A percentile compares a stretch with the other conserved stretches of the same genome.
Evolutionary conservation across 2,329 filamentous ascomycete species (phyloP).

Genomic region (Penicillium sp.): DNA sequence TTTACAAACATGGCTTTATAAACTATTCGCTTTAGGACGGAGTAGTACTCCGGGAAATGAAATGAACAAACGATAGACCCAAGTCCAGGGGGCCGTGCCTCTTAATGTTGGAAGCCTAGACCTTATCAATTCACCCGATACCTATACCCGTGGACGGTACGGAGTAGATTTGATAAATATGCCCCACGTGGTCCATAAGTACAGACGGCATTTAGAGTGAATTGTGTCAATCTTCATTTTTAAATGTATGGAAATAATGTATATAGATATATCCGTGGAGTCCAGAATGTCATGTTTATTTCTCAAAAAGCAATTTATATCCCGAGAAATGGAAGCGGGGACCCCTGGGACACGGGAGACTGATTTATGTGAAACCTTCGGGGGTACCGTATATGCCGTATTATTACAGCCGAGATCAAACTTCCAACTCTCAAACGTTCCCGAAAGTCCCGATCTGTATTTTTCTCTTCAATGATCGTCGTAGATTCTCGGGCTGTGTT

Average conservation of each 20-base stretch:
- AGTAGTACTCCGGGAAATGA: neutral
- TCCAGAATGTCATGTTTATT: neutral
- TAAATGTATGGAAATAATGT: neutral
- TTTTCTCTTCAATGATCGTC: neutral
- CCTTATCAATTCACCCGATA: neutral
- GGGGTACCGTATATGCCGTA: neutral
- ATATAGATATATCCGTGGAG: neutral
- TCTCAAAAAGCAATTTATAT: neutral
- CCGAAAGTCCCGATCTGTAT: neutral
- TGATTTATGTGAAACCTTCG: constrained; percentile 8
- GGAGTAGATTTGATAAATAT: neutral
- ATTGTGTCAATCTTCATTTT: neutral
- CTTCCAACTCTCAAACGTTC: neutral
- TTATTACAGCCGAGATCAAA: constrained; percentile 1
- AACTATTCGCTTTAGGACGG: neutral
- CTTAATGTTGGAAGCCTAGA: neutral
- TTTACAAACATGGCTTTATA: neutral
- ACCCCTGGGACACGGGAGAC: neutral
- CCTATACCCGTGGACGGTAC: neutral
- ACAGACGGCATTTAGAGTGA: neutral
- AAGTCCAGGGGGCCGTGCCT: neutral
- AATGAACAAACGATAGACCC: neutral
- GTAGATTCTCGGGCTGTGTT: neutral
- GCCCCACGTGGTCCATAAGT: neutral
- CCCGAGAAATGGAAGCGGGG: neutral